Conservation (phyloP, 768 basidiomycete species). For the Omphalotus guepiniiformis region DNA sequence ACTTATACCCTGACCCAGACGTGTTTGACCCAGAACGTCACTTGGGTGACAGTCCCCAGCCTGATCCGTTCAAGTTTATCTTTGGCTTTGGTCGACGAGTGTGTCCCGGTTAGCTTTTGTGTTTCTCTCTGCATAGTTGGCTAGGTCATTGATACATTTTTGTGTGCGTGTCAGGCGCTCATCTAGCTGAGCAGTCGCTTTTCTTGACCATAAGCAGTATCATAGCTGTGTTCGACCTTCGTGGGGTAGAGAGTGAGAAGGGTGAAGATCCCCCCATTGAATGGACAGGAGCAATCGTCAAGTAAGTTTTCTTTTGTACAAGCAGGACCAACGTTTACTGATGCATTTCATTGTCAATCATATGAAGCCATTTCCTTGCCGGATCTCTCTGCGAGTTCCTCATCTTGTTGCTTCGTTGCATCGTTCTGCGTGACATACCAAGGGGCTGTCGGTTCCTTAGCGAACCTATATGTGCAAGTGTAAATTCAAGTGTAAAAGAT, state of each 20-base stretch:
- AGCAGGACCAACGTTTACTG: no score
- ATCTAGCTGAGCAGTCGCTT: constrained; percentile 1
- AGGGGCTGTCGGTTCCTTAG: no score
- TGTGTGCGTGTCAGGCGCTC: not conserved
- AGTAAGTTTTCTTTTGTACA: no score
- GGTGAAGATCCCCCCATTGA: no score
- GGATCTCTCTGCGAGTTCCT: no score
- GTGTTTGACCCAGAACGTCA: constrained; percentile 1
- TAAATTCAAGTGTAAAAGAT: no score
- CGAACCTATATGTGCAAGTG: no score
- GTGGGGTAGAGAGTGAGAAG: not conserved
- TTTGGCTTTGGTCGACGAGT: constrained; percentile 26
- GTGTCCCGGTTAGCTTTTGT: not conserved
- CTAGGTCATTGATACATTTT: not conserved
- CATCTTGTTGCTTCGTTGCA: no score
- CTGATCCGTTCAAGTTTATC: constrained; percentile 12
- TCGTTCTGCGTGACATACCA: no score
- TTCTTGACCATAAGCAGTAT: not conserved
- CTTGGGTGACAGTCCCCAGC: not conserved
- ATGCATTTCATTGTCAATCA: no score
- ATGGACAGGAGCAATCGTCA: no score
- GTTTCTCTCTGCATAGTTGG: not conserved
- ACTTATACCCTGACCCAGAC: constrained; percentile 1
- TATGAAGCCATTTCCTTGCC: no score
- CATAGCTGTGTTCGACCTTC: not conserved